Conservation (phyloP, 306 rosid species). For the Vachellia pachyceras region DNA sequence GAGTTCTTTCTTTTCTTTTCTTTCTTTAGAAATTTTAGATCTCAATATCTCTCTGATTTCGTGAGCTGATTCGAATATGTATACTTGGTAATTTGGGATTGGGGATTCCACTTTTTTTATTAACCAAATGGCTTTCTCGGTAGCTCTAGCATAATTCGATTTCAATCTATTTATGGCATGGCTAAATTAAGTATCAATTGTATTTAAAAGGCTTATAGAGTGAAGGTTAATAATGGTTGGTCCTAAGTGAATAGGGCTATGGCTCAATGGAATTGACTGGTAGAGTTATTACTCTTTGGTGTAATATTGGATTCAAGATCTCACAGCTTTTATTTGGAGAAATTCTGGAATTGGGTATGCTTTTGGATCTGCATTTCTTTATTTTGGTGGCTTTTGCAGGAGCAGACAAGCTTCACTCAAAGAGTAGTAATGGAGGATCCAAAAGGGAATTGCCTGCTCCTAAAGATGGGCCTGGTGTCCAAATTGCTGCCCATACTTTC, state of each 20-base stretch:
- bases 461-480: constrained; percentile 66
- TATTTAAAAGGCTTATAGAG: constrained; percentile 6
- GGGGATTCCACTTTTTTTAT: constrained; percentile 17
- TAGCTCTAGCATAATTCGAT: constrained; percentile 9
- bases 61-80: constrained; percentile 33
- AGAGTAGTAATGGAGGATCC: constrained; percentile 65
- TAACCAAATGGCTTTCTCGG: not conserved
- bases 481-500: constrained; percentile 87
- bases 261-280: constrained; percentile 32
- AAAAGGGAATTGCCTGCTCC: constrained; percentile 68
- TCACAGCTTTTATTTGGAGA: not conserved
- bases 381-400: constrained; percentile 54
- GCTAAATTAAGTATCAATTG: constrained; percentile 24
- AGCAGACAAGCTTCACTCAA: constrained; percentile 63
- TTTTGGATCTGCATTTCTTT: constrained; percentile 39
- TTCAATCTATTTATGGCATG: not conserved
- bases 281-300: not conserved
- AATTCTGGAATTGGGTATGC: constrained; percentile 13
- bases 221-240: constrained; percentile 13
- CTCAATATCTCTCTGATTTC: constrained; percentile 43
- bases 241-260: constrained; percentile 22
- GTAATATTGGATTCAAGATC: constrained; percentile 13
- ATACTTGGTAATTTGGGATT: constrained; percentile 18
- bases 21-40: constrained; percentile 35
- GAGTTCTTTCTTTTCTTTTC: not conserved